These are phyloP conservation scores for Epichloe bromicola DNA, from an alignment of 2,329 filamentous ascomycete genomes.

Conservation along the genomic window DNA sequence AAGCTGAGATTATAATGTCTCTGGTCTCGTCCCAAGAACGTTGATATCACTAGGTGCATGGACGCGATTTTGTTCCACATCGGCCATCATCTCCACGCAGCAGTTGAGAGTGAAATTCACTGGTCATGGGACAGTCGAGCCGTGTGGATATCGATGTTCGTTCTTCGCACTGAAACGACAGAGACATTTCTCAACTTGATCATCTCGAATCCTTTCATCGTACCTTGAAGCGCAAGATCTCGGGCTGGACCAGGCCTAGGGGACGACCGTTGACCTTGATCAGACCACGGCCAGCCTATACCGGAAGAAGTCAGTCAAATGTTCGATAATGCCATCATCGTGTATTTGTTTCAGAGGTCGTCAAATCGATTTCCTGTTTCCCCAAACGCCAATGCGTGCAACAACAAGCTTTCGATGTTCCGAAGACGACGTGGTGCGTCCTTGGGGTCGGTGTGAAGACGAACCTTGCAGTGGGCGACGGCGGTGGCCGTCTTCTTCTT, in stretches of 20 bases:
- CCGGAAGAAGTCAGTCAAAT: conserved; percentile 16
- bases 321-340: not conserved
- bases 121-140: not conserved
- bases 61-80: not conserved
- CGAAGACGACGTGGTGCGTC: not conserved
- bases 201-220: conserved; percentile 14
- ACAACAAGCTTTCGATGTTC: not conserved
- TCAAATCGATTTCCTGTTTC: not conserved
- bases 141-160: not conserved
- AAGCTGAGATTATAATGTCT: not conserved
- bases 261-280: conserved; percentile 99
- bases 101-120: no score
- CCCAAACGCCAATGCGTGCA: not conserved
- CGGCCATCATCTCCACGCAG: not conserved
- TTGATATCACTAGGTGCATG: not conserved
- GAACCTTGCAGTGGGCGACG: conserved; percentile 88
- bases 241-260: conserved; percentile 84
- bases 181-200: not conserved
- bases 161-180: not conserved
- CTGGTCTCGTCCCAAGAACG: not conserved
- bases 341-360: not conserved
- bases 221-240: conserved; percentile 96
- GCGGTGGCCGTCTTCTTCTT: conserved; percentile 89
- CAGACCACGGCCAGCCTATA: conserved; percentile 49
- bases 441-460: conserved; percentile 13